Base-by-base conservation (phyloP, 768 basidiomycete species). In the Xerocomus potaroensis region DNA sequence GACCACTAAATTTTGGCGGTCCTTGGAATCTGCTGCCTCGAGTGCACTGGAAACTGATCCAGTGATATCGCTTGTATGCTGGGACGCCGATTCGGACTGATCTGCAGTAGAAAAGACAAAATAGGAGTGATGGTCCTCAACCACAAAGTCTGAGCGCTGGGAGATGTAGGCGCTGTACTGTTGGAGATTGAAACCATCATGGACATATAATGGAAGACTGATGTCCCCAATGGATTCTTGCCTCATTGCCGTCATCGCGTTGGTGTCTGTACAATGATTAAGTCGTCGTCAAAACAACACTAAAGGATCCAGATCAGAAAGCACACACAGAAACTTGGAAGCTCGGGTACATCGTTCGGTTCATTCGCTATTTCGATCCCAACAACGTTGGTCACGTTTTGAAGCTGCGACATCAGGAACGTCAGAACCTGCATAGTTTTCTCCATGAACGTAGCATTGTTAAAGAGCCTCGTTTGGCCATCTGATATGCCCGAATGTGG, bases 91-190 rank as follows among this genome's bases (percentile, higher is more conserved):
- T 63, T 68, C 69, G 14, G 55, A 56, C 16, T 68, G 63, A 54
- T 88, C 85, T 2, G 68, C 56, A 2, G 74, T 63, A 0, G 81
- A 79, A 53, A 81, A 87, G 51, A 86, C 78, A 54, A 83, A 78
- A 70, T 87, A 80, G 33, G 81, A 80, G 55, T 89, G 87, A 58
- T 87, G 80, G 49, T 91, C 87, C 49, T 83, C 71, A 5, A 88
- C 77, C 19, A 84, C 72, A 49, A 86, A 89, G 53, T 84, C 81
- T 1, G 62, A 55, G 45, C 79, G 67, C 29, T 67, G 62, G 3
- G 75, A 70, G 4, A 81, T 67, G 53, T 69, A 85, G 18, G 65
- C 52, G 33, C 71, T 50, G 24, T 59, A 59, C 23, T 60, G 46
- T 11, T 52, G 33, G 29, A 60, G 72, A 52, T 86, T 69, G 66